phyloP scores from a whole-genome alignment of 371 early-diverging fungal genomes.

The Mortierella sp. region DNA sequence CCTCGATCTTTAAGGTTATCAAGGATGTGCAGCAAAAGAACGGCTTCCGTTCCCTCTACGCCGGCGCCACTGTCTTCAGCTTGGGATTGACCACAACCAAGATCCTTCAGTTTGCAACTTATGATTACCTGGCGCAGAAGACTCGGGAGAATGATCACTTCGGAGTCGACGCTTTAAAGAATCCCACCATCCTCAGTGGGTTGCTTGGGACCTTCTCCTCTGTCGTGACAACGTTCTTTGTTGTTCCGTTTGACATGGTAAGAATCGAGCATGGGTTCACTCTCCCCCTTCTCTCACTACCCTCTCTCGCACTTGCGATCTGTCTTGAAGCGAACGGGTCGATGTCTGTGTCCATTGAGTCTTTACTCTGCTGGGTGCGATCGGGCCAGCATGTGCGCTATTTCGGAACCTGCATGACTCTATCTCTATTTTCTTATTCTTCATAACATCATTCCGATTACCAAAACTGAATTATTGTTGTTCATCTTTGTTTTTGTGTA shows the following conservation, averaged over 20 bases:
- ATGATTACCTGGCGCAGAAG: slow-evolving; percentile 36
- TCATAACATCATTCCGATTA: not conserved
- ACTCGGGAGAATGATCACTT: slow-evolving; percentile 30
- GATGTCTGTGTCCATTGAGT: too few species aligned
- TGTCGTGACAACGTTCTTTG: slow-evolving; percentile 44
- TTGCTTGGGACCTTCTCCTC: slow-evolving; percentile 46
- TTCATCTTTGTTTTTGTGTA: too few species aligned
- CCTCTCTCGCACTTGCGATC: not conserved
- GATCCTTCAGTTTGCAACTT: slow-evolving; percentile 54
- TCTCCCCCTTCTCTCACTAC: not conserved
- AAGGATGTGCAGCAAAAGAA: slow-evolving; percentile 45
- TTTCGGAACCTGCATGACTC: too few species aligned
- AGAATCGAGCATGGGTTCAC: not conserved
- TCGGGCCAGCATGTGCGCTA: too few species aligned
- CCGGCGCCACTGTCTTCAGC: slow-evolving; percentile 48
- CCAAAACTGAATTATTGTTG: slow-evolving; percentile 4
- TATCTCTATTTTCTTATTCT: too few species aligned
- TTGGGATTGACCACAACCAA: slow-evolving; percentile 41
- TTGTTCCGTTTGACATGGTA: slow-evolving; percentile 51
- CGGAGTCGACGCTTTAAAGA: slow-evolving; percentile 20
- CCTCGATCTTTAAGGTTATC: slow-evolving; percentile 47
- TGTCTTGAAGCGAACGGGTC: too few species aligned
- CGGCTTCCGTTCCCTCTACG: slow-evolving; percentile 43
- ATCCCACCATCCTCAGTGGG: slow-evolving; percentile 29
- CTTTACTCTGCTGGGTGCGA: too few species aligned